Percentiles rank a stretch among this genome's conserved stretches.
phyloP scores from a whole-genome alignment of 2,329 filamentous ascomycete species.

The Botrytis deweyae region DNA sequence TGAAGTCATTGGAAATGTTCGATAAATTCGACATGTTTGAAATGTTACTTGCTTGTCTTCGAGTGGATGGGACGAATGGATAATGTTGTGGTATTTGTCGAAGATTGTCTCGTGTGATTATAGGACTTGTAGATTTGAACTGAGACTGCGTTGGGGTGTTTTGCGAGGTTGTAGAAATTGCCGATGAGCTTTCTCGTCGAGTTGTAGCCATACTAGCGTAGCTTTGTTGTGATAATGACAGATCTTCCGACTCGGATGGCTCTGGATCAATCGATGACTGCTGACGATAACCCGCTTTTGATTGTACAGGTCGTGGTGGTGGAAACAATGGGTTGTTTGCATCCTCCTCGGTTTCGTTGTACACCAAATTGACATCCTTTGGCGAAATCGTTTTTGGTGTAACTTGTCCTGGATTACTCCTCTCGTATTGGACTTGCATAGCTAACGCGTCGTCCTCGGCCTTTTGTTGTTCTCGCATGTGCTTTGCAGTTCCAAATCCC shows the following conservation, averaged over 20 bases:
- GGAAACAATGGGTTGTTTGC: slow-evolving; percentile 68
- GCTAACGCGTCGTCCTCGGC: slow-evolving; percentile 56
- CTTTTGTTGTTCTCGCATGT: slow-evolving; percentile 60
- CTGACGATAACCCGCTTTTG: slow-evolving; percentile 42
- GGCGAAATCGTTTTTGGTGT: slow-evolving; percentile 89
- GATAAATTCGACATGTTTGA: slow-evolving; percentile 29
- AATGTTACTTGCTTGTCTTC: slow-evolving; percentile 31
- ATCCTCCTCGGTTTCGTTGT: slow-evolving; percentile 71
- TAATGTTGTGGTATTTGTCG: slow-evolving; percentile 37
- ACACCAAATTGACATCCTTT: slow-evolving; percentile 86
- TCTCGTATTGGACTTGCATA: slow-evolving; percentile 44
- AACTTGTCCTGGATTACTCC: slow-evolving; percentile 42
- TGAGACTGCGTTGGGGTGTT: slow-evolving; percentile 36
- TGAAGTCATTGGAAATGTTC: slow-evolving; percentile 35
- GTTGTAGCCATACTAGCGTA: slow-evolving; percentile 46
- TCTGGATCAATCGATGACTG: slow-evolving; percentile 34
- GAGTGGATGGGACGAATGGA: slow-evolving; percentile 36
- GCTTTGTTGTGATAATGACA: slow-evolving; percentile 40
- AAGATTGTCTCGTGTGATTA: slow-evolving; percentile 35
- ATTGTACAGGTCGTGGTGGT: slow-evolving; percentile 46
- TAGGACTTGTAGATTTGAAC: slow-evolving; percentile 49
- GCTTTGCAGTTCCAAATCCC: slow-evolving; percentile 55
- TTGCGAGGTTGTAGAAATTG: slow-evolving; percentile 38
- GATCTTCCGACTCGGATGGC: slow-evolving; percentile 38
- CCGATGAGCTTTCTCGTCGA: slow-evolving; percentile 42